Evolutionary conservation across 1,284 basidiomycete species (phyloP).

Genomic region (Boletus hoseneyae): DNA sequence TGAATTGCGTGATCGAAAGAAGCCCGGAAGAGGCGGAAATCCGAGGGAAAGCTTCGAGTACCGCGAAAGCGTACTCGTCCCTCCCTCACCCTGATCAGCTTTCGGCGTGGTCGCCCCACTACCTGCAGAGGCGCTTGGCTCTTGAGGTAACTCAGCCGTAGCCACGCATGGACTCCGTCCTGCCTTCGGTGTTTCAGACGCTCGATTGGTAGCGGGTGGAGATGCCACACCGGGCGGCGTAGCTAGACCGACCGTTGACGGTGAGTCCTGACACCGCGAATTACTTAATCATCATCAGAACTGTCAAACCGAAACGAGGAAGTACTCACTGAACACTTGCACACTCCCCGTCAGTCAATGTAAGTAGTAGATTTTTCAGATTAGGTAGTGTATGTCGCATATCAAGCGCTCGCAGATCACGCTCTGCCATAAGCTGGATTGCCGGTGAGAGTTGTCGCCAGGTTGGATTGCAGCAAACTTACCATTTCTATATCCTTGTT

Average conservation of each 20-base stretch:
- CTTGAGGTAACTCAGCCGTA: conserved; percentile 28
- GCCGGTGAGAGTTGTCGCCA: conserved; percentile 10
- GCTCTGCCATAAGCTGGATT: conserved; percentile 82
- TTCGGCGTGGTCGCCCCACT: conserved; percentile 58
- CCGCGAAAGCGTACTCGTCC: conserved; percentile 29
- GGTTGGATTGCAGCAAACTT: conserved; percentile 25
- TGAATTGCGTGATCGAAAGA: conserved; percentile 59
- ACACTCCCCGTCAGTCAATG: conserved; percentile 68
- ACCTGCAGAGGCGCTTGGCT: conserved; percentile 40
- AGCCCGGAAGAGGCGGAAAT: conserved; percentile 60
- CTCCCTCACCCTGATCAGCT: conserved; percentile 28
- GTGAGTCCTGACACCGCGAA: conserved; percentile 22
- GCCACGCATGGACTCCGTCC: conserved; percentile 33
- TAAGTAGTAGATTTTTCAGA: conserved; percentile 89
- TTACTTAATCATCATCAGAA: conserved; percentile 24
- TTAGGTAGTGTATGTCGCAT: conserved; percentile 96
- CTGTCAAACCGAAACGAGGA: background rate
- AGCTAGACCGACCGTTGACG: conserved; percentile 23
- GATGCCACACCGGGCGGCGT: conserved; percentile 27
- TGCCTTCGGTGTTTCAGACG: conserved; percentile 32
- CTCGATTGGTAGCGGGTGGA: conserved; percentile 16
- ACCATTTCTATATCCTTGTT: conserved; percentile 98
- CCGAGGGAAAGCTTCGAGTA: conserved; percentile 49
- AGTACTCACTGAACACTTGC: conserved; percentile 44
- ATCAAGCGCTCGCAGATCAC: conserved; percentile 84